These are phyloP conservation scores for Tilletia setariae DNA, from an alignment of 1,284 basidiomycete genomes.

Conservation along the genomic window DNA sequence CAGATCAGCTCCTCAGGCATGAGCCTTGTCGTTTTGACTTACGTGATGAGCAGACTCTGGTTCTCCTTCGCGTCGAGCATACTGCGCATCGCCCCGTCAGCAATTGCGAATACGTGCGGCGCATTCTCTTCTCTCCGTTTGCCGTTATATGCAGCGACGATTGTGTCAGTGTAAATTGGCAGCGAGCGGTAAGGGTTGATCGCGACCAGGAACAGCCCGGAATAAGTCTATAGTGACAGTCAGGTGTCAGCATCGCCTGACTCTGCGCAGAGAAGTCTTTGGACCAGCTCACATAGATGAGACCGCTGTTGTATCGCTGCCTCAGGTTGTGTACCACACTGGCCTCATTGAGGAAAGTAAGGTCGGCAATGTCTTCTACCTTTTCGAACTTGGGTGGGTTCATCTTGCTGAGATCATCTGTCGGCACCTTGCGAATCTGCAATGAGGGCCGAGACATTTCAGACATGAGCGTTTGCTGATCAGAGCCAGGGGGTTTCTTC, in stretches of 20 bases:
- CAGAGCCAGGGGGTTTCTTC: neutral
- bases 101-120: constrained; percentile 95
- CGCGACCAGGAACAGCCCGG: constrained; percentile 92
- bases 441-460: neutral
- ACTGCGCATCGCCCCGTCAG: constrained; percentile 95
- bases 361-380: constrained; percentile 95
- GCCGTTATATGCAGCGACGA: constrained; percentile 86
- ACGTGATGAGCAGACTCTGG: constrained; percentile 97
- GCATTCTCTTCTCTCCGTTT: constrained; percentile 90
- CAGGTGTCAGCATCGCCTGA: too few relatives aligned
- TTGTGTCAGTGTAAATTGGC: constrained; percentile 88
- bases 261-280: neutral
- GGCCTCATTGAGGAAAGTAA: constrained; percentile 97
- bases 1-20: too few relatives aligned
- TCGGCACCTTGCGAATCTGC: constrained; percentile 33
- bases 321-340: constrained; percentile 96
- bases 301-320: constrained; percentile 81
- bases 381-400: constrained; percentile 98
- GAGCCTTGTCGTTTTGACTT: constrained; percentile 19
- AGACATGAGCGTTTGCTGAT: neutral
- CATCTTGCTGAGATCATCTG: constrained; percentile 51
- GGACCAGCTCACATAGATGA: constrained; percentile 78
- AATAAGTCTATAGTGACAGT: constrained; percentile 70
- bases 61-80: constrained; percentile 97
- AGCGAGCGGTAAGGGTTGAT: constrained; percentile 94